Conservation (phyloP, 768 basidiomycete species). For the Pleurotus citrinopileatus region DNA sequence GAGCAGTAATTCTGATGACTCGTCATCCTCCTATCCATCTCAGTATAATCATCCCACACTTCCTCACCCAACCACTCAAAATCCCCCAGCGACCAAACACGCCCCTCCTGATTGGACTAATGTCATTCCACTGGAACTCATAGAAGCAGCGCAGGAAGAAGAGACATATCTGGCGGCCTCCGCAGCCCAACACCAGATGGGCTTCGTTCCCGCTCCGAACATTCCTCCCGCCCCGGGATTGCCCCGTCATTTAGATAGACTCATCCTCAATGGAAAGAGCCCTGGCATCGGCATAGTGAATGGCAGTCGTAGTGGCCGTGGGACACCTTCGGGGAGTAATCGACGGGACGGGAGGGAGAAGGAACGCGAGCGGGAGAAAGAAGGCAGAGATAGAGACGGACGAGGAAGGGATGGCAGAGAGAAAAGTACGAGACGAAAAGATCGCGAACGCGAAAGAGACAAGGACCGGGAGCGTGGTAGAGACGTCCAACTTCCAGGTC, state of each 20-base stretch:
- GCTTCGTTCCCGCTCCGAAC: slow-evolving; percentile 61
- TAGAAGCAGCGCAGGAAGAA: slow-evolving; percentile 80
- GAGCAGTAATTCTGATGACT: slow-evolving; percentile 20
- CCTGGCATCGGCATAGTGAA: slow-evolving; percentile 21
- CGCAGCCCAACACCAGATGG: slow-evolving; percentile 22
- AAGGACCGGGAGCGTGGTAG: slow-evolving; percentile 10
- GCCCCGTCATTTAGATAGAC: slow-evolving; percentile 90
- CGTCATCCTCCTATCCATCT: slow-evolving; percentile 22
- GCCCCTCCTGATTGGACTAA: slow-evolving; percentile 63
- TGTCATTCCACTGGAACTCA: slow-evolving; percentile 73
- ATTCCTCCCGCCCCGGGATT: slow-evolving; percentile 87
- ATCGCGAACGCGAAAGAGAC: slow-evolving; percentile 13
- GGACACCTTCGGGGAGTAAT: slow-evolving; percentile 10
- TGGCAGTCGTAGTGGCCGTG: slow-evolving; percentile 17
- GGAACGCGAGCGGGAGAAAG: slow-evolving; percentile 20
- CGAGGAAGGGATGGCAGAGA: slow-evolving; percentile 11
- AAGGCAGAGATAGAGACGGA: slow-evolving; percentile 14
- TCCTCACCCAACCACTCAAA: slow-evolving; percentile 9
- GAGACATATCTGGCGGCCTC: slow-evolving; percentile 66
- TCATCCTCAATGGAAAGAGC: slow-evolving; percentile 73
- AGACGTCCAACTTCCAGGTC: neutral
- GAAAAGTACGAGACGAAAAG: slow-evolving; percentile 12
- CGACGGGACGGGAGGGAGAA: slow-evolving; percentile 17
- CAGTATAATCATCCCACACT: slow-evolving; percentile 11
- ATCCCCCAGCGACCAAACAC: slow-evolving; percentile 16